Conservation (phyloP, 805 yeast genomes). For the Saccharomyces eubayanus region DNA sequence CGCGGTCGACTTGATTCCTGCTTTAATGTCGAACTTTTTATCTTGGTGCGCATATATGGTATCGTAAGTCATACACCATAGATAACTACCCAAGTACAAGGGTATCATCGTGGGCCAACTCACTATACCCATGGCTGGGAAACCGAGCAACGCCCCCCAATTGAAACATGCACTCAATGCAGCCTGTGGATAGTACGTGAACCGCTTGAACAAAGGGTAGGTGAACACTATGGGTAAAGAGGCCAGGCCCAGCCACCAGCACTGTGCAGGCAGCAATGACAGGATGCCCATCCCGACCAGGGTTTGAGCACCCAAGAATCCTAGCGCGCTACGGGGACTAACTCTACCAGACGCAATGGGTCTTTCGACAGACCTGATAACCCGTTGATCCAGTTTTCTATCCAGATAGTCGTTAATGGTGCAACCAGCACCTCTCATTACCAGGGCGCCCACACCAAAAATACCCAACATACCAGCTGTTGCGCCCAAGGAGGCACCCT, state of each 20-base stretch:
- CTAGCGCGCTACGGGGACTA: constrained; percentile 55
- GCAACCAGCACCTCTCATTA: constrained; percentile 98
- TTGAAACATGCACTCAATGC: constrained; percentile 74
- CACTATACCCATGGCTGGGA: constrained; percentile 91
- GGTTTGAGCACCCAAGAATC: constrained; percentile 67
- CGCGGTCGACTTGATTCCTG: constrained; percentile 94
- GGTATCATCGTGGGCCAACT: constrained; percentile 70
- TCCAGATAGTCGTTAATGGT: constrained; percentile 88
- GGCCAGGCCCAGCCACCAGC: constrained; percentile 75
- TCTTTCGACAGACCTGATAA: constrained; percentile 78
- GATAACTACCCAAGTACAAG: constrained; percentile 62
- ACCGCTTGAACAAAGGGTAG: constrained; percentile 88
- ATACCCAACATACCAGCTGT: constrained; percentile 56
- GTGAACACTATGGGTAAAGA: constrained; percentile 73
- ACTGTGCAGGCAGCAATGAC: constrained; percentile 64
- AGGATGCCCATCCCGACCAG: constrained; percentile 65
- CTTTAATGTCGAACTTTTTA: constrained; percentile 74
- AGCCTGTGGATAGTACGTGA: constrained; percentile 92
- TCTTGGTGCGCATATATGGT: constrained; percentile 98
- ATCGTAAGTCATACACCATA: constrained; percentile 95
- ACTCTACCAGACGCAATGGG: constrained; percentile 92
- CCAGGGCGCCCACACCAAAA: constrained; percentile 75
- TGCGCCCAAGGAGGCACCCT: constrained; percentile 49
- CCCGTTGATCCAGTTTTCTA: constrained; percentile 72
- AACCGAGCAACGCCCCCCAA: constrained; percentile 92